Evolutionary conservation across 169 alveolate genomes (phyloP).

Genomic region (Babesia bigemina): DNA sequence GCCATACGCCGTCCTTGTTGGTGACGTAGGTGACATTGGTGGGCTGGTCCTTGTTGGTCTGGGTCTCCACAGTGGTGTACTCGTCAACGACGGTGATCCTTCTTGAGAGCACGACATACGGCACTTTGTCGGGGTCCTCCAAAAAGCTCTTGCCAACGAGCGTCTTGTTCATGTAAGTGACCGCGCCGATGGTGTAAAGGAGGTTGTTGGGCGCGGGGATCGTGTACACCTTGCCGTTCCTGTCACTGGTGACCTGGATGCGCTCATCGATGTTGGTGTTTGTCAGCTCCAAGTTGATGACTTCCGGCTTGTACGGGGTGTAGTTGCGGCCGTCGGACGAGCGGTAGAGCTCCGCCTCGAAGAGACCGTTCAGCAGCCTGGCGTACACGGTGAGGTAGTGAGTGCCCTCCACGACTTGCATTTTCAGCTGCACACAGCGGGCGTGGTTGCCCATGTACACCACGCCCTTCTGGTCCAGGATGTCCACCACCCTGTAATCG

Average conservation of each 20-base stretch:
- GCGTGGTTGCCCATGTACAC: slow-evolving; percentile 21
- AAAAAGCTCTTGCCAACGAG: slow-evolving; percentile 20
- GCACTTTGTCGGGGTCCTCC: slow-evolving; percentile 18
- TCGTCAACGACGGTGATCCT: slow-evolving; percentile 5
- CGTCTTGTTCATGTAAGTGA: slow-evolving; percentile 8
- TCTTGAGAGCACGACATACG: slow-evolving; percentile 11
- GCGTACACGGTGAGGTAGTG: slow-evolving; percentile 32
- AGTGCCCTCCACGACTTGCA: neutral
- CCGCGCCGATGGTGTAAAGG: slow-evolving; percentile 36
- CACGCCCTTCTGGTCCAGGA: slow-evolving; percentile 19
- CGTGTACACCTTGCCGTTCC: slow-evolving; percentile 5
- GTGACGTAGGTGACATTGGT: slow-evolving; percentile 22
- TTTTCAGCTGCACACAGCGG: slow-evolving; percentile 16
- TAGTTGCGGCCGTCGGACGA: slow-evolving; percentile 1
- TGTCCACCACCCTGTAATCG: slow-evolving; percentile 22
- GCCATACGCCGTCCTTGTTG: slow-evolving; percentile 14
- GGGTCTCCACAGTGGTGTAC: slow-evolving; percentile 24
- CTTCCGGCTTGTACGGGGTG: slow-evolving; percentile 3
- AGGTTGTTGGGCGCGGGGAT: slow-evolving; percentile 33
- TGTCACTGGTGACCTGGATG: slow-evolving; percentile 1
- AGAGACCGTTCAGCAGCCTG: slow-evolving; percentile 11
- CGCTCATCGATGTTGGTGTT: neutral
- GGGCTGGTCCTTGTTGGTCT: slow-evolving; percentile 4
- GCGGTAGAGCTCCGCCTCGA: slow-evolving; percentile 1
- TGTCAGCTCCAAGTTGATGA: slow-evolving; percentile 27